These are phyloP conservation scores for Spatholobus suberectus DNA, from an alignment of 306 rosid species.

Conservation along the genomic window DNA sequence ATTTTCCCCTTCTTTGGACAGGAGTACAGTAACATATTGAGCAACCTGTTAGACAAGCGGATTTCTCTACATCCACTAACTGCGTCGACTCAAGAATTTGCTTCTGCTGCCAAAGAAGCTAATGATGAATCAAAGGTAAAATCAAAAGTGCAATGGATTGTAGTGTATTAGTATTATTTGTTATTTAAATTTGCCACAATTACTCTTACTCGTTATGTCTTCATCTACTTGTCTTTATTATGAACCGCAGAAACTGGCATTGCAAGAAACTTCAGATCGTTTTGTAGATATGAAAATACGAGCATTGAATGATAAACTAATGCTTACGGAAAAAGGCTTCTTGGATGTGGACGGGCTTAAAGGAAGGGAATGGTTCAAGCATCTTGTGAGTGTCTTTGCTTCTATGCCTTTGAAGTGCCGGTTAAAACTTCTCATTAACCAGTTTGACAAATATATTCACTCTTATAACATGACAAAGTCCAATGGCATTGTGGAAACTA, in stretches of 20 bases:
- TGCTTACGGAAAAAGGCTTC: slow-evolving; percentile 84
- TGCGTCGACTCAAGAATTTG: slow-evolving; percentile 62
- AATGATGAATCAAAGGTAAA: slow-evolving; percentile 64
- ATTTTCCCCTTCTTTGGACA: slow-evolving; percentile 15
- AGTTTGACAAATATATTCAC: background rate
- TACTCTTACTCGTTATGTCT: background rate
- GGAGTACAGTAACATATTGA: slow-evolving; percentile 53
- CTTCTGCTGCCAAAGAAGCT: slow-evolving; percentile 60
- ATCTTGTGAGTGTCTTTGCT: slow-evolving; percentile 70
- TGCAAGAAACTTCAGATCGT: slow-evolving; percentile 49
- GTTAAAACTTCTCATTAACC: background rate
- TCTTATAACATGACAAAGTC: background rate
- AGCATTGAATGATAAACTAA: slow-evolving; percentile 74
- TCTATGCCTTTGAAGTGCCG: background rate
- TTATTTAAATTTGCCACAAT: background rate
- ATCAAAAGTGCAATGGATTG: background rate
- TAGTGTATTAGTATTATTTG: background rate
- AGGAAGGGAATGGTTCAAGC: slow-evolving; percentile 87
- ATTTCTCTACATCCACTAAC: slow-evolving; percentile 52
- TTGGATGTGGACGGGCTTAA: slow-evolving; percentile 71
- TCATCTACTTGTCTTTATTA: background rate
- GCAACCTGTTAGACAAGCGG: slow-evolving; percentile 45
- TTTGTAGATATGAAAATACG: slow-evolving; percentile 58
- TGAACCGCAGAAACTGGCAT: slow-evolving; percentile 58
- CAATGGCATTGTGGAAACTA: background rate